Percentiles rank a stretch among this genome's conserved stretches.
phyloP scores from a whole-genome alignment of 1,284 basidiomycete species.

The Cryptococcus sp. region DNA sequence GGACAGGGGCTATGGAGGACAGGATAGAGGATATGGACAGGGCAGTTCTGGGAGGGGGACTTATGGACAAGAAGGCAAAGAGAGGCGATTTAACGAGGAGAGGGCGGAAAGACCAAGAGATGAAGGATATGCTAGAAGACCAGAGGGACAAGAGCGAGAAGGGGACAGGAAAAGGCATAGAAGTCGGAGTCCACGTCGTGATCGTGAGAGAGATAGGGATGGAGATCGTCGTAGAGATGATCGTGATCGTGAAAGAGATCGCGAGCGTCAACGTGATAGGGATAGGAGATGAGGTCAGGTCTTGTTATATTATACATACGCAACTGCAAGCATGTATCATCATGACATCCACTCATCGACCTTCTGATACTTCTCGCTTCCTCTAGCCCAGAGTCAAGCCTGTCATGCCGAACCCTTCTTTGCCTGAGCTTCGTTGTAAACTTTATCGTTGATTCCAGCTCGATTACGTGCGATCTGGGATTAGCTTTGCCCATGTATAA shows the following conservation, averaged over 20 bases:
- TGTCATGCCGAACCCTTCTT: constrained; percentile 44
- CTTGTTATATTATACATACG: too few relatives aligned
- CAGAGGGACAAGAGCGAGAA: not conserved
- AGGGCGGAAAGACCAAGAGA: constrained; percentile 12
- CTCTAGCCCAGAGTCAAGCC: not conserved
- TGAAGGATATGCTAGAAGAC: not conserved
- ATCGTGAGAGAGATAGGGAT: constrained; percentile 17
- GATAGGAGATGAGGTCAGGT: too few relatives aligned
- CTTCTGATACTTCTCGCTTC: too few relatives aligned
- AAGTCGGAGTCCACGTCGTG: constrained; percentile 1
- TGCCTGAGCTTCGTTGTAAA: constrained; percentile 68
- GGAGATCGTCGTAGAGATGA: constrained; percentile 12
- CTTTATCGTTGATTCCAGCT: constrained; percentile 80
- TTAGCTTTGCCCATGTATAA: too few relatives aligned
- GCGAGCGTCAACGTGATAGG: constrained; percentile 7
- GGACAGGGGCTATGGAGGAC: constrained; percentile 5
- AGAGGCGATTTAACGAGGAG: constrained; percentile 18
- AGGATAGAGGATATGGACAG: constrained; percentile 1
- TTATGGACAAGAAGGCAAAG: constrained; percentile 16
- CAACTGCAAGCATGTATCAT: too few relatives aligned
- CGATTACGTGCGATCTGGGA: constrained; percentile 82
- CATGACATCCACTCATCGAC: too few relatives aligned
- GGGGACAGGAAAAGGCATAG: constrained; percentile 1
- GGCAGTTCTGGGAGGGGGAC: not conserved
- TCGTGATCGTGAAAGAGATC: constrained; percentile 12